Evolutionary conservation across 2,329 filamentous ascomycete species (phyloP).

Genomic region (Pyrenophora graminea): DNA sequence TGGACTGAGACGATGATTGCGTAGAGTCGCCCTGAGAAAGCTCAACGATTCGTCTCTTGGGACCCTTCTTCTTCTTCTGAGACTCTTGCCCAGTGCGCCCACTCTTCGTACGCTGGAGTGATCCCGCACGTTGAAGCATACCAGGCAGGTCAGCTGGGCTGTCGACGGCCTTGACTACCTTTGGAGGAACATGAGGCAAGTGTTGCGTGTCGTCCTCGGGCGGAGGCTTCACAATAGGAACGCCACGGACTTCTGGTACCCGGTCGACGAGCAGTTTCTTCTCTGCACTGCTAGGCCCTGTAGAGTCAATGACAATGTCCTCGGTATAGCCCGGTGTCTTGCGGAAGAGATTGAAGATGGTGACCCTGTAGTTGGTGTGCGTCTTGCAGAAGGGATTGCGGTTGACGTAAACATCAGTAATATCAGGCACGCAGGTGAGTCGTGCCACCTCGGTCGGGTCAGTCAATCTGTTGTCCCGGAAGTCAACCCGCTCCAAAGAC

Average conservation of each 20-base stretch:
- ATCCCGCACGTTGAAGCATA: conserved; percentile 28
- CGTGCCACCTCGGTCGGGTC: conserved; percentile 90
- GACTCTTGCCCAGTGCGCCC: conserved; percentile 50
- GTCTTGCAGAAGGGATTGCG: conserved; percentile 91
- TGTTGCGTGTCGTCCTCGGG: conserved; percentile 63
- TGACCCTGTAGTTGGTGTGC: conserved; percentile 81
- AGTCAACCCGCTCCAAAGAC: conserved; percentile 85
- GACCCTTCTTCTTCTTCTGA: conserved; percentile 62
- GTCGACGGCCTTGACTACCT: conserved; percentile 46
- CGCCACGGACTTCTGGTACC: conserved; percentile 72
- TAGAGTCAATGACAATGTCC: conserved; percentile 86
- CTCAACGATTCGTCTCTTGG: conserved; percentile 62
- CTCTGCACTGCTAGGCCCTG: conserved; percentile 82
- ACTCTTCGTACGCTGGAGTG: conserved; percentile 45
- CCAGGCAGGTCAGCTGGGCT: conserved; percentile 21
- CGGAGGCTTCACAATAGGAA: conserved; percentile 76
- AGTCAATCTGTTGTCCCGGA: conserved; percentile 87
- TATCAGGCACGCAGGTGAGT: conserved; percentile 85
- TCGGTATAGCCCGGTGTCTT: conserved; percentile 86
- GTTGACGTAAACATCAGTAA: conserved; percentile 88
- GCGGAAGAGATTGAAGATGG: conserved; percentile 95
- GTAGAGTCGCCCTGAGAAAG: conserved; percentile 54
- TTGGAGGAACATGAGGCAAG: conserved; percentile 64
- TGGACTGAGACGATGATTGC: conserved; percentile 34
- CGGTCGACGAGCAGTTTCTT: conserved; percentile 82